These are phyloP conservation scores for Cladosporium velox DNA, from an alignment of 2,329 filamentous ascomycete species.

Conservation along the genomic window DNA sequence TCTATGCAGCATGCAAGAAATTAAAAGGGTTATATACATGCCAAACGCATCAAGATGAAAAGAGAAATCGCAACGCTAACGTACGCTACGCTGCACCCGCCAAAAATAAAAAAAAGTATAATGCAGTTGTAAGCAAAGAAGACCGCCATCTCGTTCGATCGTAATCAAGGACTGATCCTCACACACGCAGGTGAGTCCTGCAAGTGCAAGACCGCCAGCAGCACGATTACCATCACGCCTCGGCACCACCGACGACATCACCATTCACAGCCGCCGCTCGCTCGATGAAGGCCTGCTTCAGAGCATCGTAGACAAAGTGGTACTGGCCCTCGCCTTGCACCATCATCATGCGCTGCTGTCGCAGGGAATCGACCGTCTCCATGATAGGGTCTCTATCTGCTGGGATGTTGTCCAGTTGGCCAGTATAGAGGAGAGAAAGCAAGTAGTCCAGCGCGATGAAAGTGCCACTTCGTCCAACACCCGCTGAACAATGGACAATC, in stretches of 20 bases:
- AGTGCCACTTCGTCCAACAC: conserved; percentile 89
- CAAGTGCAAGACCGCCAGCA: background rate
- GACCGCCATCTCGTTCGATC: background rate
- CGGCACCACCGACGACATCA: conserved; percentile 10
- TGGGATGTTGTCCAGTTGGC: conserved; percentile 58
- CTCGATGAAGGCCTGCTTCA: conserved; percentile 73
- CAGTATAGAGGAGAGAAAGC: conserved; percentile 75
- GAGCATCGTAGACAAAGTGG: conserved; percentile 82
- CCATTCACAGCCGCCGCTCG: conserved; percentile 23
- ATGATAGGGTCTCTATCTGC: conserved; percentile 68
- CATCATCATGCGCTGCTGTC: conserved; percentile 91
- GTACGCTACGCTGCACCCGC: background rate
- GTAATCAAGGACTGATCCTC: background rate
- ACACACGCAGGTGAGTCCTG: background rate
- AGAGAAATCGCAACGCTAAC: background rate
- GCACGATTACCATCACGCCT: background rate
- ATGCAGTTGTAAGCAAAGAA: background rate
- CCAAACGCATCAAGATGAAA: background rate
- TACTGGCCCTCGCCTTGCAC: conserved; percentile 87
- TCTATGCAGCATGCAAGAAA: background rate
- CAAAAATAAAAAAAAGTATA: background rate
- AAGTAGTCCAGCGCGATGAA: conserved; percentile 97
- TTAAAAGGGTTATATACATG: background rate
- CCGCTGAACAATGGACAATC: conserved; percentile 74
- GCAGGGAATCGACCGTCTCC: conserved; percentile 74